These are phyloP conservation scores for Monilinia laxa DNA, from an alignment of 2,329 filamentous ascomycete genomes.

Conservation along the genomic window DNA sequence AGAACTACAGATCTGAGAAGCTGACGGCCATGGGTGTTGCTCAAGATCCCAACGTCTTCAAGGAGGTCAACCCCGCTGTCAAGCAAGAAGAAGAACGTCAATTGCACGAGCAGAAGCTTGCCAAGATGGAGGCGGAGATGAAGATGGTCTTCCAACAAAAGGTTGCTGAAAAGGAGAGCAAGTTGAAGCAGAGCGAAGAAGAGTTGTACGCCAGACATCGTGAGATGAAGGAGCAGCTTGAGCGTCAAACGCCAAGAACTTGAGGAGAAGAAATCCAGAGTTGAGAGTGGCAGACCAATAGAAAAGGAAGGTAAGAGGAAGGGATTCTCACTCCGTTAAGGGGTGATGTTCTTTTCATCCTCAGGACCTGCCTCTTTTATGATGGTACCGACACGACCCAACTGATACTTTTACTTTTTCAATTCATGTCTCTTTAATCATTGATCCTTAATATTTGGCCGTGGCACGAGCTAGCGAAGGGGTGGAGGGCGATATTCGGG, in stretches of 20 bases:
- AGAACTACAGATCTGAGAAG: slow-evolving; percentile 99
- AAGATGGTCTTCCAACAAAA: slow-evolving; percentile 99
- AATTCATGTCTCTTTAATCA: slow-evolving; percentile 27
- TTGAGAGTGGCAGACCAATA: slow-evolving; percentile 92
- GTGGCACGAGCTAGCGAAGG: slow-evolving; percentile 15
- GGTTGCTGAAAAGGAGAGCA: slow-evolving; percentile 99
- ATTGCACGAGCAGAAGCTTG: slow-evolving; percentile 98
- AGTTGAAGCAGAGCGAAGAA: slow-evolving; percentile 98
- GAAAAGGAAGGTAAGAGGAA: slow-evolving; percentile 99
- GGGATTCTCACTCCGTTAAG: slow-evolving; percentile 97
- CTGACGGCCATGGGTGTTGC: slow-evolving; percentile 97
- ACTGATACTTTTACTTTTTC: slow-evolving; percentile 24
- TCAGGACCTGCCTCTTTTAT: slow-evolving; percentile 19
- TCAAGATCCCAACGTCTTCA: slow-evolving; percentile 98
- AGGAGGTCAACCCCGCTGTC: slow-evolving; percentile 99
- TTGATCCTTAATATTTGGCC: slow-evolving; percentile 25
- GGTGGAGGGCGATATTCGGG: slow-evolving; percentile 14
- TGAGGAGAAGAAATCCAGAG: slow-evolving; percentile 95
- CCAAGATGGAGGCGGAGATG: slow-evolving; percentile 99
- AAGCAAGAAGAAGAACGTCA: slow-evolving; percentile 99
- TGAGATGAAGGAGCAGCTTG: slow-evolving; percentile 99
- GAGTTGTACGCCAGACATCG: slow-evolving; percentile 96
- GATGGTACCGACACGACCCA: slow-evolving; percentile 22
- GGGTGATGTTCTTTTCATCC: neutral
- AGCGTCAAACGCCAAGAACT: slow-evolving; percentile 93